Conservation (phyloP, 2,329 filamentous ascomycete genomes). For the Lachnellula subtilissima region DNA sequence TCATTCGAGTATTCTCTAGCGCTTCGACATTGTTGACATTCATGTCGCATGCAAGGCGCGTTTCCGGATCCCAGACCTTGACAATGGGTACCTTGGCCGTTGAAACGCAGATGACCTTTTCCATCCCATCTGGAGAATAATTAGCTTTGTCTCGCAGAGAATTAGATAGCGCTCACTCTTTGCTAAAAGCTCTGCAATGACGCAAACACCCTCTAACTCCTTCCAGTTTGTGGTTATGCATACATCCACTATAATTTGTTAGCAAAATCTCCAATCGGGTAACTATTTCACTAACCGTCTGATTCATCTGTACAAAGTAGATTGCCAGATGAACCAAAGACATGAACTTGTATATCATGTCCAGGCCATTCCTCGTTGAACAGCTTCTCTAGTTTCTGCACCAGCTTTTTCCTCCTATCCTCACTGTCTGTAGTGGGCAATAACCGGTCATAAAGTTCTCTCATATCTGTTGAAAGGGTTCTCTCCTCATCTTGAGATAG, state of each 20-base stretch:
- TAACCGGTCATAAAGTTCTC: conserved; percentile 78
- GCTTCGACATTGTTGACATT: conserved; percentile 97
- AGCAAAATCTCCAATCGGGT: conserved; percentile 1
- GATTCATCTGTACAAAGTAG: conserved; percentile 91
- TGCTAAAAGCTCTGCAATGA: conserved; percentile 79
- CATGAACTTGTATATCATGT: conserved; percentile 80
- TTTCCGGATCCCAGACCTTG: conserved; percentile 95
- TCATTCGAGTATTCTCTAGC: conserved; percentile 95
- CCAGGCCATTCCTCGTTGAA: conserved; percentile 91
- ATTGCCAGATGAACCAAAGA: conserved; percentile 98
- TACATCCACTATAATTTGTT: conserved; percentile 68
- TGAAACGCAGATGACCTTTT: conserved; percentile 90
- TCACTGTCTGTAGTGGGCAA: conserved; percentile 78
- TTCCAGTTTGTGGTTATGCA: conserved; percentile 93
- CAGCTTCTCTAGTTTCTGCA: conserved; percentile 82
- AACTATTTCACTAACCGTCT: conserved; percentile 61
- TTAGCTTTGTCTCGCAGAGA: conserved; percentile 31
- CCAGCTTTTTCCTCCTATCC: conserved; percentile 65
- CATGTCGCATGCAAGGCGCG: conserved; percentile 89
- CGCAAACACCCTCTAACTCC: conserved; percentile 82
- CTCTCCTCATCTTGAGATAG: conserved; percentile 68
- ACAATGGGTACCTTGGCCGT: conserved; percentile 97
- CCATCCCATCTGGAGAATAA: conserved; percentile 73
- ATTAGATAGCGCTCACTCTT: conserved; percentile 58
- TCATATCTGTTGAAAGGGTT: conserved; percentile 76